Evolutionary conservation across 495 filamentous ascomycete genomes (phyloP).

Genomic region (Recurvomyces mirabilis): DNA sequence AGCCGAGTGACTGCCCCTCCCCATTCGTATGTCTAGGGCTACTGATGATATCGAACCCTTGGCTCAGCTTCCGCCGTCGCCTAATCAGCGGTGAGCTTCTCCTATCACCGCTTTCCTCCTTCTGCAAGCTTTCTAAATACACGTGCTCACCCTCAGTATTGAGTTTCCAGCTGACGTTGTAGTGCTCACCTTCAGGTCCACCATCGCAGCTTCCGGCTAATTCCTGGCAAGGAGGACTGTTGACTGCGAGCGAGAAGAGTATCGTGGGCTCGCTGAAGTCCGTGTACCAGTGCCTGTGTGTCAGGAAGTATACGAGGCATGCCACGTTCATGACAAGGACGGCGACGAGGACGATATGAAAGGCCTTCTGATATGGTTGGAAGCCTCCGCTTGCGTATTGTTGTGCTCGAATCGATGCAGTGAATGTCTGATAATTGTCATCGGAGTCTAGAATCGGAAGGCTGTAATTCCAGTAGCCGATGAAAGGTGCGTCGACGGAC

Average conservation of each 20-base stretch:
- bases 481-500: conserved; percentile 42
- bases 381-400: conserved; percentile 53
- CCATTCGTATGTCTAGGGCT: too few relatives aligned
- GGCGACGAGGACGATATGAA: conserved; percentile 49
- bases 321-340: conserved; percentile 53
- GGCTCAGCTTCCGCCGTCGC: too few relatives aligned
- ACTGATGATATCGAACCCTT: too few relatives aligned
- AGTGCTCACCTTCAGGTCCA: conserved; percentile 8
- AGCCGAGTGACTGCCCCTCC: too few relatives aligned
- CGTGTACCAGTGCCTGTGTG: conserved; percentile 46
- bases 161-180: conserved; percentile 9
- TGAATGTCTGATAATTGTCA: conserved; percentile 9
- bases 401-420: conserved; percentile 43
- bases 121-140: conserved; percentile 11
- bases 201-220: conserved; percentile 36
- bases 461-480: conserved; percentile 33
- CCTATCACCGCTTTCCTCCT: too few relatives aligned
- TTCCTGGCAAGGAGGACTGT: conserved; percentile 46
- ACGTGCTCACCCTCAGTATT: conserved; percentile 11
- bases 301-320: conserved; percentile 47
- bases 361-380: conserved; percentile 46
- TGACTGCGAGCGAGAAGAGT: conserved; percentile 56
- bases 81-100: too few relatives aligned
- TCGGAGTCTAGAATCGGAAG: not conserved
- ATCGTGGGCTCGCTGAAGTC: conserved; percentile 70